phyloP scores from a whole-genome alignment of 2,329 filamentous ascomycete genomes.

The Fusarium nematophilum region DNA sequence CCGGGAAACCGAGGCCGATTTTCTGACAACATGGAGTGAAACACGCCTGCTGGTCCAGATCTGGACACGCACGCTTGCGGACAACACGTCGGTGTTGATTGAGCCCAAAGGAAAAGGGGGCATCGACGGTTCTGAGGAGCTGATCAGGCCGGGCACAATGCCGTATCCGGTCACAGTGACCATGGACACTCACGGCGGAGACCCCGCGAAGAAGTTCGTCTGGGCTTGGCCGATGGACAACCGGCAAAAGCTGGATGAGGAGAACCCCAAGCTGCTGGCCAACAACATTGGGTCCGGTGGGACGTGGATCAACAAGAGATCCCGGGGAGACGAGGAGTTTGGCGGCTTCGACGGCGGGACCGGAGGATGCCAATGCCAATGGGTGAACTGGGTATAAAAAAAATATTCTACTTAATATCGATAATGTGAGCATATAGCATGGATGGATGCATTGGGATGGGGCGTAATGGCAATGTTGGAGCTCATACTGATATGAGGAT shows the following conservation, averaged over 20 bases:
- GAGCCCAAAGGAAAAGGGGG: constrained; percentile 43
- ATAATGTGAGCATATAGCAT: constrained; percentile 26
- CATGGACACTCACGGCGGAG: constrained; percentile 72
- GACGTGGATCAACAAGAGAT: constrained; percentile 63
- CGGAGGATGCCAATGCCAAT: constrained; percentile 71
- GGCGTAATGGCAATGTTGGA: constrained; percentile 15
- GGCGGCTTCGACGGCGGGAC: constrained; percentile 73
- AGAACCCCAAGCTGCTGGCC: constrained; percentile 57
- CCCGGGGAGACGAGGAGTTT: constrained; percentile 56
- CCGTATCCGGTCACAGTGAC: constrained; percentile 72
- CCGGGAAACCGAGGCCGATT: constrained; percentile 62
- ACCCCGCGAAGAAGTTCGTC: constrained; percentile 62
- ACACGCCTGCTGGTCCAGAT: constrained; percentile 73
- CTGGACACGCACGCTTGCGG: constrained; percentile 66
- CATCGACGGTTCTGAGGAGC: constrained; percentile 44
- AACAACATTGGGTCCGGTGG: constrained; percentile 65
- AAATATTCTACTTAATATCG: constrained; percentile 17
- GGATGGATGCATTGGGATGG: constrained; percentile 31
- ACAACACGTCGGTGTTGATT: constrained; percentile 56
- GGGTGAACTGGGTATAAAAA: constrained; percentile 62
- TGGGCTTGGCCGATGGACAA: constrained; percentile 65
- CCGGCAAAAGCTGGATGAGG: constrained; percentile 57
- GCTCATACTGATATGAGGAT: constrained; percentile 1
- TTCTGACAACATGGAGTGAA: constrained; percentile 68
- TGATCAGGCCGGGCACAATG: constrained; percentile 66